phyloP scores from a whole-genome alignment of 257 asterid genomes.

The Fraxinus cuspidata region DNA sequence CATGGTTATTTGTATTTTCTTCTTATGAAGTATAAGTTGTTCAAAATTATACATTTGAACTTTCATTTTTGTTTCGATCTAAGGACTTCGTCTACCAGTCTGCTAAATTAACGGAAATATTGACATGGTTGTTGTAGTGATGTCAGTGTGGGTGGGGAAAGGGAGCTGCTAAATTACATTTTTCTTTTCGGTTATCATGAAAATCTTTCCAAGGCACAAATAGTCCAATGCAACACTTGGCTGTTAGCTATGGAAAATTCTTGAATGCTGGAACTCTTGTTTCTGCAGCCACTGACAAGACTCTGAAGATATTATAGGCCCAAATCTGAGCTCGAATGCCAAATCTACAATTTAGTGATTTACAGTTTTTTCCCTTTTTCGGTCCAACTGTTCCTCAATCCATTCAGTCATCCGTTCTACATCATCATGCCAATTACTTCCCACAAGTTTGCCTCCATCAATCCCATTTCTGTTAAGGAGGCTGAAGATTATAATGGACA shows the following conservation, averaged over 20 bases:
- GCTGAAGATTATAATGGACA: slow-evolving; percentile 74
- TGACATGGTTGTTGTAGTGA: too few relatives aligned
- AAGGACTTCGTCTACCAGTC: too few relatives aligned
- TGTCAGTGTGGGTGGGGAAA: too few relatives aligned
- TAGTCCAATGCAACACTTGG: slow-evolving; percentile 3
- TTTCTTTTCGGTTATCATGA: too few relatives aligned
- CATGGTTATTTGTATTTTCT: neutral
- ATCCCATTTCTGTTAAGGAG: slow-evolving; percentile 77
- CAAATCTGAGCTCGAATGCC: too few relatives aligned
- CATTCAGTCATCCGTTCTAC: too few relatives aligned
- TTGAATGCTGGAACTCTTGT: slow-evolving; percentile 69
- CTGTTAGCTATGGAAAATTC: slow-evolving; percentile 86
- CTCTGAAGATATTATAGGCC: slow-evolving; percentile 52
- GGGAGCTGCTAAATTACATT: too few relatives aligned
- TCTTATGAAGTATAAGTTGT: neutral
- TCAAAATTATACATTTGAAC: neutral
- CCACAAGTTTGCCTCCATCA: slow-evolving; percentile 78
- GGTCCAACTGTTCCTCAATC: too few relatives aligned
- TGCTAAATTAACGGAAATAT: too few relatives aligned
- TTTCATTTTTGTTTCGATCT: neutral
- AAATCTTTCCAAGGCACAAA: too few relatives aligned
- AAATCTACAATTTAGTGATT: too few relatives aligned
- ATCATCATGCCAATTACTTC: slow-evolving; percentile 68
- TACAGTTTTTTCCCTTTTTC: too few relatives aligned
- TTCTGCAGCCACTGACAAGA: slow-evolving; percentile 94